Conservation (phyloP, 441 rosid species). For the Erodium texanum region DNA sequence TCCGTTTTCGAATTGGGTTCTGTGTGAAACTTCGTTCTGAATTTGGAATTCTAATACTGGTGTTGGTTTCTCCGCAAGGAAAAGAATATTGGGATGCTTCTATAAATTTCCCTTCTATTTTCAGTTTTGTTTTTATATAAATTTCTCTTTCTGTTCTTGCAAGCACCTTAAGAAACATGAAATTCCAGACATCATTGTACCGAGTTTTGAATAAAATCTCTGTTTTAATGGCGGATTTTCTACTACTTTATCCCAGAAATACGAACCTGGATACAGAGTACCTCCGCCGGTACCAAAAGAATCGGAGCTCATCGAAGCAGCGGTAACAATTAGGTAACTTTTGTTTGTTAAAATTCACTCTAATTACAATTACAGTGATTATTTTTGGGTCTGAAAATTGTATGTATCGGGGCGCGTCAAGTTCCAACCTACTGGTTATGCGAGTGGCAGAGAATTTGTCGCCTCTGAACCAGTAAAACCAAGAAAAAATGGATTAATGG, state of each 20-base stretch:
- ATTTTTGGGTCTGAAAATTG: not conserved
- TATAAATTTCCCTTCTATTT: not conserved
- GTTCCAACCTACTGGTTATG: not conserved
- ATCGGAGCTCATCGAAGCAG: slow-evolving; percentile 34
- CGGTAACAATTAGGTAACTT: slow-evolving; percentile 43
- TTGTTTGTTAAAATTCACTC: not conserved
- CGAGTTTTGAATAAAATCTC: not conserved
- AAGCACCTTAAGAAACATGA: too few relatives aligned
- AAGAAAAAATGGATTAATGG: too few relatives aligned
- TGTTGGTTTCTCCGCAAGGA: not conserved
- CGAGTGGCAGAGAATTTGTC: not conserved
- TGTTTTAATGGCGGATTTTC: not conserved
- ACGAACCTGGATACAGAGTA: slow-evolving; percentile 57
- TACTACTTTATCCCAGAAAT: slow-evolving; percentile 27
- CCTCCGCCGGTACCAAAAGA: slow-evolving; percentile 31
- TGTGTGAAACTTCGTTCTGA: too few relatives aligned
- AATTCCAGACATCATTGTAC: not conserved
- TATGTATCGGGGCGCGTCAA: not conserved
- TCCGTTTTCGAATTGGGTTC: too few relatives aligned
- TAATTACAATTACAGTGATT: not conserved
- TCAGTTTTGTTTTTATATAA: not conserved
- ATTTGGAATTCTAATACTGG: not conserved
- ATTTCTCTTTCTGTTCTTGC: too few relatives aligned
- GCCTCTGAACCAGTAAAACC: too few relatives aligned
- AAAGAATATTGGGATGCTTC: not conserved